These are phyloP conservation scores for Pulveroboletus sp. DNA, from an alignment of 768 basidiomycete genomes.

Conservation along the genomic window DNA sequence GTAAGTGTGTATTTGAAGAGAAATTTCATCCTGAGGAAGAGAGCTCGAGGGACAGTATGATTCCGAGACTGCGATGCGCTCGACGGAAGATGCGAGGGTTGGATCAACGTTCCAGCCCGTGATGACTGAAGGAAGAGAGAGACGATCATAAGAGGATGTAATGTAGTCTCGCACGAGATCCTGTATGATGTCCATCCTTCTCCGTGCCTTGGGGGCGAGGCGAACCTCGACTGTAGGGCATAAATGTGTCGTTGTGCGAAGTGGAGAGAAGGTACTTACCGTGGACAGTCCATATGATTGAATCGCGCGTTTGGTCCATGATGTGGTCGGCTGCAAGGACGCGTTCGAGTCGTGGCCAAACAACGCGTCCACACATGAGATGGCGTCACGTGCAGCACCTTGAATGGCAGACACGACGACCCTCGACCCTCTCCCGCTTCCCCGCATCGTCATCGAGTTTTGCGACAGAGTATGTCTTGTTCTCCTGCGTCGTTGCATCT, in stretches of 20 bases:
- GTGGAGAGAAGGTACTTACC: conserved; percentile 36
- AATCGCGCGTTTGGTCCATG: conserved; percentile 11
- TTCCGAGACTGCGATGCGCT: conserved; percentile 72
- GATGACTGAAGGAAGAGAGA: conserved; percentile 68
- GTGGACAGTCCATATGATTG: conserved; percentile 61
- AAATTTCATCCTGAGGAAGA: conserved; percentile 53
- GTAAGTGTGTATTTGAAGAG: conserved; percentile 85
- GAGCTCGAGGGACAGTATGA: conserved; percentile 58
- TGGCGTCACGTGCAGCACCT: conserved; percentile 31
- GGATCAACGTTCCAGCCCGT: conserved; percentile 79
- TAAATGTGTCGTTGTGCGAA: background rate
- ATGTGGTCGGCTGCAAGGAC: conserved; percentile 15
- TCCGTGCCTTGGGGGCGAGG: conserved; percentile 61
- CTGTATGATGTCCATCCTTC: conserved; percentile 75
- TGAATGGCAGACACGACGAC: conserved; percentile 25
- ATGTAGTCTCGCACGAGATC: conserved; percentile 58
- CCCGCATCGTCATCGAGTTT: conserved; percentile 83
- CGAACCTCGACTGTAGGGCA: conserved; percentile 74
- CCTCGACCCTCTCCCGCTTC: conserved; percentile 34
- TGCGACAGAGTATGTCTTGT: conserved; percentile 73
- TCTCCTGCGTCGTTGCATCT: background rate
- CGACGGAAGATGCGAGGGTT: conserved; percentile 70
- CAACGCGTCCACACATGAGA: conserved; percentile 48
- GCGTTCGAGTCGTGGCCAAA: conserved; percentile 32
- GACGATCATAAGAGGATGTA: conserved; percentile 54